Percentiles rank a stretch among this genome's conserved stretches.
phyloP scores from a whole-genome alignment of 805 yeast genomes.

The Lipomyces starkeyi region DNA sequence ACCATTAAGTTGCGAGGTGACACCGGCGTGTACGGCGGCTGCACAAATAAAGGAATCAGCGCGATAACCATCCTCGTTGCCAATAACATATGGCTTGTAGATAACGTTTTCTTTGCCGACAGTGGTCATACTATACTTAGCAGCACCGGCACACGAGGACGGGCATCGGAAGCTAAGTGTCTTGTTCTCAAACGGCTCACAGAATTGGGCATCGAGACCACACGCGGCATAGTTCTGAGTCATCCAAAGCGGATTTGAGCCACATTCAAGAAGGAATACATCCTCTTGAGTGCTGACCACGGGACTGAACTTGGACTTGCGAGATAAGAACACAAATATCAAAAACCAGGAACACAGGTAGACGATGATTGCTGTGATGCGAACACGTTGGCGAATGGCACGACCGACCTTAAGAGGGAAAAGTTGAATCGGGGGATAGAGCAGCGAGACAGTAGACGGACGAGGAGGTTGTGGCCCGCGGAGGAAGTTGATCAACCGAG shows the following conservation, averaged over 20 bases:
- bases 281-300: conserved; percentile 29
- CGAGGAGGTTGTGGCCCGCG: conserved; percentile 38
- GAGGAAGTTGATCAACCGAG: conserved; percentile 32
- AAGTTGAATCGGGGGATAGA: conserved; percentile 36
- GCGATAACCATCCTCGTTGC: conserved; percentile 76
- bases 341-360: conserved; percentile 37
- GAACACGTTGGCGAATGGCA: conserved; percentile 30
- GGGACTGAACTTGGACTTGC: conserved; percentile 37
- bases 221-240: conserved; percentile 55
- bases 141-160: conserved; percentile 79
- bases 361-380: conserved; percentile 23
- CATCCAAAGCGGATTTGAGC: conserved; percentile 38
- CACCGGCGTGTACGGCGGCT: conserved; percentile 86
- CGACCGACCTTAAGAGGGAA: conserved; percentile 35
- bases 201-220: conserved; percentile 70
- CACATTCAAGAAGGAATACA: conserved; percentile 35
- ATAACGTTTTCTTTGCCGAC: conserved; percentile 73
- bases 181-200: conserved; percentile 55
- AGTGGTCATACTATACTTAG: conserved; percentile 75
- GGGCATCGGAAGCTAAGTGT: conserved; percentile 77
- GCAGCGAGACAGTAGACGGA: conserved; percentile 33
- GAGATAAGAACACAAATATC: conserved; percentile 36
- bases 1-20: conserved; percentile 72
- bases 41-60: conserved; percentile 91
- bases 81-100: conserved; percentile 74